phyloP scores from a whole-genome alignment of 2,329 filamentous ascomycete genomes.

The Colletotrichum sp. region DNA sequence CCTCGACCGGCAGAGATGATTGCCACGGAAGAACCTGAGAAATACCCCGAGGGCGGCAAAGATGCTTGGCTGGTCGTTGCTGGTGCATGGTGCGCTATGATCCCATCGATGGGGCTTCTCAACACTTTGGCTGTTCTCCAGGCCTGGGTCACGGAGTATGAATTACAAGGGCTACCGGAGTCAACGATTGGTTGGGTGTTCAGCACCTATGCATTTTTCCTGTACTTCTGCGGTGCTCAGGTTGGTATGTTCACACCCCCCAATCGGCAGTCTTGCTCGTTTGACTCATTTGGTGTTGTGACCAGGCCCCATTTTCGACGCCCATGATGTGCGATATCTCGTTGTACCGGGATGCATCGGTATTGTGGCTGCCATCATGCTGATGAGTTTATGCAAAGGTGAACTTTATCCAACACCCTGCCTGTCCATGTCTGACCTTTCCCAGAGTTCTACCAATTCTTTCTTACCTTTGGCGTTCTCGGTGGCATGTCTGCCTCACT shows the following conservation, averaged over 20 bases:
- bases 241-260: conserved; percentile 45
- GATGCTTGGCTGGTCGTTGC: conserved; percentile 75
- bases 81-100: conserved; percentile 70
- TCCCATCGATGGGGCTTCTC: conserved; percentile 70
- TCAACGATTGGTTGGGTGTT: conserved; percentile 76
- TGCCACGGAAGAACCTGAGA: not conserved
- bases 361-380: conserved; percentile 58
- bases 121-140: conserved; percentile 72
- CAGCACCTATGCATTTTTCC: conserved; percentile 71
- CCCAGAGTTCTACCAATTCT: conserved; percentile 71
- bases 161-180: conserved; percentile 62
- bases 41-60: conserved; percentile 73
- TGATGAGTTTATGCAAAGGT: conserved; percentile 64
- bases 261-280: not conserved
- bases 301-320: conserved; percentile 69
- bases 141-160: conserved; percentile 68
- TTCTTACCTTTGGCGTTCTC: conserved; percentile 71
- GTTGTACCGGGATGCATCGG: conserved; percentile 63
- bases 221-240: conserved; percentile 75
- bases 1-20: not conserved
- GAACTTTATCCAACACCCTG: not conserved
- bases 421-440: not conserved
- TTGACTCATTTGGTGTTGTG: not conserved
- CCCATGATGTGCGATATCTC: conserved; percentile 65
- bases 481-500: conserved; percentile 71